Conservation (phyloP, 768 basidiomycete genomes). For the Russula earlei region DNA sequence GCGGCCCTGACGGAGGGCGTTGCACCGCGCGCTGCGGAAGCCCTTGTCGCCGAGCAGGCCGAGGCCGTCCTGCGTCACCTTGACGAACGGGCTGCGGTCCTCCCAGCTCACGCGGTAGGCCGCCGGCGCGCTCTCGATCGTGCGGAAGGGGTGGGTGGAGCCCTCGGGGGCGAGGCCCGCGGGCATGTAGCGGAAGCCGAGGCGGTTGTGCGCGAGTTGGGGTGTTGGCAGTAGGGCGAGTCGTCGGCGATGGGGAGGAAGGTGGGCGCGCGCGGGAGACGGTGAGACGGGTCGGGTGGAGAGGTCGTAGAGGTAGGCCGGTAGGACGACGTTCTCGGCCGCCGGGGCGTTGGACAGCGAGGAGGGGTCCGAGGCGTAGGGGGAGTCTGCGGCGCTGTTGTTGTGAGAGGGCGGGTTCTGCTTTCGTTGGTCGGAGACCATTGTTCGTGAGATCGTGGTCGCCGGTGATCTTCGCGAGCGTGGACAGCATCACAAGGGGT, state of each 20-base stretch:
- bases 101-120: conserved; percentile 79
- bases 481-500: conserved; percentile 10
- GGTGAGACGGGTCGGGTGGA: conserved; percentile 60
- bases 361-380: conserved; percentile 28
- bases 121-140: conserved; percentile 71
- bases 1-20: conserved; percentile 78
- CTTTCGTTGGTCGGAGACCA: conserved; percentile 15
- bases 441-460: not conserved
- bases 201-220: conserved; percentile 59
- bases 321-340: conserved; percentile 42
- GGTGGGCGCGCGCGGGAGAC: conserved; percentile 65
- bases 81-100: conserved; percentile 75
- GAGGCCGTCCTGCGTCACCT: conserved; percentile 69
- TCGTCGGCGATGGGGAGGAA: conserved; percentile 52
- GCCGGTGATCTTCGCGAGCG: conserved; percentile 25
- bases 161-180: conserved; percentile 62
- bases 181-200: conserved; percentile 73
- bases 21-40: conserved; percentile 83
- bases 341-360: conserved; percentile 25
- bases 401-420: conserved; percentile 16
- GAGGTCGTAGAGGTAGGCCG: conserved; percentile 53
- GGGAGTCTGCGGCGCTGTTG: conserved; percentile 26
- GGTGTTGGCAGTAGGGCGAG: conserved; percentile 60
- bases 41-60: conserved; percentile 76
- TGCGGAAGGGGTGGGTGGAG: conserved; percentile 54